Conservation (phyloP, 1,284 basidiomycete species). For the Fomitiporia mediterranea region DNA sequence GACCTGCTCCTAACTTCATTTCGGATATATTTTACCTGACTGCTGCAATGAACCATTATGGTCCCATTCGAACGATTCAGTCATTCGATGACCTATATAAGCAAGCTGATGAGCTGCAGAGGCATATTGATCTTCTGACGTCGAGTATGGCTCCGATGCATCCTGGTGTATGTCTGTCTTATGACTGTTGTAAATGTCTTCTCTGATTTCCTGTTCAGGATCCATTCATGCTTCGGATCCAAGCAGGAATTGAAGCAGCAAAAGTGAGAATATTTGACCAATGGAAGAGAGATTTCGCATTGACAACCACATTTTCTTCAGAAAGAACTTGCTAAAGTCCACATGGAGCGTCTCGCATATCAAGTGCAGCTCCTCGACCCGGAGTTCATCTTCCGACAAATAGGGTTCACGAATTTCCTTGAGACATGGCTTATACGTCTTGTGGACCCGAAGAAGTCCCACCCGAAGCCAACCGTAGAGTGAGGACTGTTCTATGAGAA, state of each 20-base stretch:
- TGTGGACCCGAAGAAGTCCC: constrained; percentile 79
- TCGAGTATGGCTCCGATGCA: constrained; percentile 74
- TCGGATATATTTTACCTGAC: constrained; percentile 92
- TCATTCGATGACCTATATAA: constrained; percentile 67
- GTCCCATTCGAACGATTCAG: constrained; percentile 75
- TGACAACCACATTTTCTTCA: constrained; percentile 27
- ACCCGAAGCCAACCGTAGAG: constrained; percentile 70
- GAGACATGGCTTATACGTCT: constrained; percentile 94
- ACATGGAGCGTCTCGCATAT: constrained; percentile 71
- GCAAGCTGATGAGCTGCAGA: constrained; percentile 72
- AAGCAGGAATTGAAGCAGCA: constrained; percentile 63
- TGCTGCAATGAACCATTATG: constrained; percentile 82
- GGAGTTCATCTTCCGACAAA: constrained; percentile 74
- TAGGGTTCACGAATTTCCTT: constrained; percentile 84
- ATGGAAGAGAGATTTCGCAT: neutral
- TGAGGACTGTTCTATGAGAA: constrained; percentile 36
- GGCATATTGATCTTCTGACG: constrained; percentile 60
- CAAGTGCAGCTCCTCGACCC: constrained; percentile 87
- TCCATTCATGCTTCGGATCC: constrained; percentile 62
- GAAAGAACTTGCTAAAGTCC: constrained; percentile 66
- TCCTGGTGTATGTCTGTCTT: constrained; percentile 58
- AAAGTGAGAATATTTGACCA: constrained; percentile 45
- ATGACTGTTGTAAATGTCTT: constrained; percentile 15
- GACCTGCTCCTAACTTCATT: constrained; percentile 80
- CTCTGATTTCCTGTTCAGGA: constrained; percentile 36